These are phyloP conservation scores for Stramenopiles sp. DNA, from an alignment of 352 stramenopile genomes.

Conservation along the genomic window DNA sequence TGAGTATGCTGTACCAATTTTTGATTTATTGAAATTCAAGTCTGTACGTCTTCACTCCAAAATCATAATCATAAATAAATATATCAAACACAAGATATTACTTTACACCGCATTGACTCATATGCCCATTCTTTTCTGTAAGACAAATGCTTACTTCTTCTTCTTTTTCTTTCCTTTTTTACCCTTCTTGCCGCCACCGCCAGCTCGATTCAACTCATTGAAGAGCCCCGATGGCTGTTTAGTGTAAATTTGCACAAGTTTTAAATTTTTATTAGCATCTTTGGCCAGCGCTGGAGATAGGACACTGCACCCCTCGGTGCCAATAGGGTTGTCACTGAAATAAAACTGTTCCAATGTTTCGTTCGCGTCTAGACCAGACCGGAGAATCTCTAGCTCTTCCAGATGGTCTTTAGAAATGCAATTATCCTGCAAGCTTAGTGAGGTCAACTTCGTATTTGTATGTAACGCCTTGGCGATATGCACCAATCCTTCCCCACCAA, in stretches of 20 bases:
- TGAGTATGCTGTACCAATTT: too few relatives aligned
- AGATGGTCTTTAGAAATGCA: not conserved
- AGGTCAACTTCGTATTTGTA: slow-evolving; percentile 26
- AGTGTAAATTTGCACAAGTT: not conserved
- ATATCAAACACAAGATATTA: too few relatives aligned
- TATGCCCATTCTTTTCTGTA: too few relatives aligned
- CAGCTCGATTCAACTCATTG: not conserved
- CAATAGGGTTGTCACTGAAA: not conserved
- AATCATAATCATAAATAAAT: too few relatives aligned
- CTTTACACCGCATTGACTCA: too few relatives aligned
- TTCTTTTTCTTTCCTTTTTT: not conserved
- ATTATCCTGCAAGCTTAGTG: slow-evolving; percentile 9
- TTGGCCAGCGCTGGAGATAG: not conserved
- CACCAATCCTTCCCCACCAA: slow-evolving; percentile 38
- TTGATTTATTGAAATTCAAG: too few relatives aligned
- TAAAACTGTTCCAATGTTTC: not conserved
- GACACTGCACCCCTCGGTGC: not conserved
- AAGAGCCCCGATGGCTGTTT: not conserved
- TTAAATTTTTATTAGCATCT: not conserved
- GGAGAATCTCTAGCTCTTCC: not conserved
- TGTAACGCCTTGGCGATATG: slow-evolving; percentile 42
- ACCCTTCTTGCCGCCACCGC: not conserved
- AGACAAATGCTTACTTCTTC: too few relatives aligned
- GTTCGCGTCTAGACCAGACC: not conserved
- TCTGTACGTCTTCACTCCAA: too few relatives aligned